Percentiles rank a stretch among this genome's conserved stretches.
Evolutionary conservation across 2,329 filamentous ascomycete species (phyloP).

Genomic region (Pyrenochaeta sp.): DNA sequence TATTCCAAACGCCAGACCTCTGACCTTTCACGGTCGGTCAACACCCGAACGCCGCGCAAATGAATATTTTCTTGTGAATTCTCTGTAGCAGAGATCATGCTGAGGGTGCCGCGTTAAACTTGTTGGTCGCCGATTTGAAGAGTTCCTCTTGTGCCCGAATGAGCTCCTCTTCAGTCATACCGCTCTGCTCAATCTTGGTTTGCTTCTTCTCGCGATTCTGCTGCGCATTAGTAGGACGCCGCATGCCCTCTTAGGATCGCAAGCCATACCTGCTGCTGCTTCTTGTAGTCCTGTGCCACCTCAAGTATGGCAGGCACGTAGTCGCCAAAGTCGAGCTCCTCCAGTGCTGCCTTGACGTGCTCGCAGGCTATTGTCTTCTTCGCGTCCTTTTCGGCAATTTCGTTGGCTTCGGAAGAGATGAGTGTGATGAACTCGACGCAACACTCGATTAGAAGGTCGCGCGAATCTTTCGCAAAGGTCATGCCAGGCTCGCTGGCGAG

Average conservation of each 20-base stretch:
- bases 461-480: slow-evolving; percentile 92
- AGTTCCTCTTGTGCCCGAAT: slow-evolving; percentile 89
- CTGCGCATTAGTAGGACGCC: slow-evolving; percentile 19
- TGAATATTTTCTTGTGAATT: slow-evolving; percentile 17
- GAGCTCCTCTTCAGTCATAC: slow-evolving; percentile 89
- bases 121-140: slow-evolving; percentile 81
- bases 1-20: slow-evolving; percentile 31
- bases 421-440: slow-evolving; percentile 99
- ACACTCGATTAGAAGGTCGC: slow-evolving; percentile 95
- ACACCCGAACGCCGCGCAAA: slow-evolving; percentile 35
- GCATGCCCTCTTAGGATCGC: not conserved
- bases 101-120: slow-evolving; percentile 67
- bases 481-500: slow-evolving; percentile 79
- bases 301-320: slow-evolving; percentile 89
- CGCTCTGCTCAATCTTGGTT: slow-evolving; percentile 95
- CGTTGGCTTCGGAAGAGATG: slow-evolving; percentile 97
- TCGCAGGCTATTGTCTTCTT: slow-evolving; percentile 99
- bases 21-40: slow-evolving; percentile 24
- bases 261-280: slow-evolving; percentile 80
- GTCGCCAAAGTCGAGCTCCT: slow-evolving; percentile 89
- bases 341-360: slow-evolving; percentile 93
- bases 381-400: slow-evolving; percentile 97
- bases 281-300: slow-evolving; percentile 90
- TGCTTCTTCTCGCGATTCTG: slow-evolving; percentile 96
- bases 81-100: slow-evolving; percentile 24